Conservation (phyloP, 306 rosid species). For the Leucaena leucocephala region DNA sequence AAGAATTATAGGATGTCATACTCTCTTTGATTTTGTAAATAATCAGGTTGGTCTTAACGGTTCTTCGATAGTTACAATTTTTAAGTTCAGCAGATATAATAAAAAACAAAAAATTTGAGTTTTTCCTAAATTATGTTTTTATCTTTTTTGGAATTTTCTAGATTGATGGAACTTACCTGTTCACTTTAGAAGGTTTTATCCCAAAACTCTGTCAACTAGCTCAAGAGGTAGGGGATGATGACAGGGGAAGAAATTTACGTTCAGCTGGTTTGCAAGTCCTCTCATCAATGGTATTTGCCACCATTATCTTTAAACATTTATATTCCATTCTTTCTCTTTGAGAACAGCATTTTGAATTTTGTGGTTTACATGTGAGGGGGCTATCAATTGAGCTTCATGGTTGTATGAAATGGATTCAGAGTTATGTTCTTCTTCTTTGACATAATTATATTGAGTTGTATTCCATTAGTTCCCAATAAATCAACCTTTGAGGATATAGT, state of each 20-base stretch:
- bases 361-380: not conserved
- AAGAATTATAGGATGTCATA: conserved; percentile 82
- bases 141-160: conserved; percentile 45
- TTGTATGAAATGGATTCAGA: conserved; percentile 3
- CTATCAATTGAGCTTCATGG: not conserved
- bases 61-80: conserved; percentile 21
- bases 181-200: conserved; percentile 77
- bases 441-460: not conserved
- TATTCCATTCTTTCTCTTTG: conserved; percentile 18
- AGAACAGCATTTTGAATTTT: conserved; percentile 20
- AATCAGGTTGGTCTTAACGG: conserved; percentile 66
- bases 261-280: conserved; percentile 82
- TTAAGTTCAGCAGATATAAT: conserved; percentile 16
- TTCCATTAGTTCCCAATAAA: not conserved
- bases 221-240: conserved; percentile 83
- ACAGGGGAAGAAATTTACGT: conserved; percentile 53
- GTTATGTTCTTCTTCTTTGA: not conserved
- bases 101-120: conserved; percentile 12
- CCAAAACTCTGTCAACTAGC: conserved; percentile 86
- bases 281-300: conserved; percentile 77
- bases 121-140: conserved; percentile 23
- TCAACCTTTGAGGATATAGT: not conserved
- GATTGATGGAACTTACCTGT: conserved; percentile 79
- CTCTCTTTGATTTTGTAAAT: conserved; percentile 86
- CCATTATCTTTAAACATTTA: conserved; percentile 22